Evolutionary conservation across 2,329 filamentous ascomycete genomes (phyloP).

Genomic region (Sporothrix sp.): DNA sequence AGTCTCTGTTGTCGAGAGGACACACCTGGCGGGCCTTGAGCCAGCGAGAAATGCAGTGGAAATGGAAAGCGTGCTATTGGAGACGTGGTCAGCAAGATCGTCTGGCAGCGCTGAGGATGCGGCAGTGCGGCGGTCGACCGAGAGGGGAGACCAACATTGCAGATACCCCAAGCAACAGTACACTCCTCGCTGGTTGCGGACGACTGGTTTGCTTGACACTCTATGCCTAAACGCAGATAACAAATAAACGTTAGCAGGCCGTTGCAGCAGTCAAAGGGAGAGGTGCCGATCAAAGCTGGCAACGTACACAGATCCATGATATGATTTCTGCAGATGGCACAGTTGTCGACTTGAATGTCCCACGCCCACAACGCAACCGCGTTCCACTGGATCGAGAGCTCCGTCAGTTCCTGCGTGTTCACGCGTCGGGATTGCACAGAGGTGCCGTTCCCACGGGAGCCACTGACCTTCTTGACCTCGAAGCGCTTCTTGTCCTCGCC

Average conservation of each 20-base stretch:
- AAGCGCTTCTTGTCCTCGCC: constrained; percentile 74
- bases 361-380: constrained; percentile 97
- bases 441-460: too few species aligned
- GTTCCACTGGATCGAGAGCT: constrained; percentile 63
- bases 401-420: background rate
- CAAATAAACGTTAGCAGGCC: background rate
- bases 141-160: constrained; percentile 67
- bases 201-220: constrained; percentile 97
- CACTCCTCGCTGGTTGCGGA: constrained; percentile 96
- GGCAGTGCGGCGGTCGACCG: too few species aligned
- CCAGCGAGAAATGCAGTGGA: constrained; percentile 99
- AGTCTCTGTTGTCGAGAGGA: constrained; percentile 93
- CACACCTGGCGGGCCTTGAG: constrained; percentile 98
- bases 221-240: constrained; percentile 57
- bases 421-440: background rate
- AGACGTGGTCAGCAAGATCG: too few species aligned
- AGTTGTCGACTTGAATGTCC: constrained; percentile 99
- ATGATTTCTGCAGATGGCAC: constrained; percentile 97
- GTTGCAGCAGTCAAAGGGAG: too few species aligned
- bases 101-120: too few species aligned
- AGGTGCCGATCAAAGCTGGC: background rate
- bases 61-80: constrained; percentile 98
- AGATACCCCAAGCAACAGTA: constrained; percentile 97
- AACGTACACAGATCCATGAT: constrained; percentile 94
- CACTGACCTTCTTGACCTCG: constrained; percentile 88